phyloP scores from a whole-genome alignment of 768 basidiomycete species.

The Pholiota molesta region DNA sequence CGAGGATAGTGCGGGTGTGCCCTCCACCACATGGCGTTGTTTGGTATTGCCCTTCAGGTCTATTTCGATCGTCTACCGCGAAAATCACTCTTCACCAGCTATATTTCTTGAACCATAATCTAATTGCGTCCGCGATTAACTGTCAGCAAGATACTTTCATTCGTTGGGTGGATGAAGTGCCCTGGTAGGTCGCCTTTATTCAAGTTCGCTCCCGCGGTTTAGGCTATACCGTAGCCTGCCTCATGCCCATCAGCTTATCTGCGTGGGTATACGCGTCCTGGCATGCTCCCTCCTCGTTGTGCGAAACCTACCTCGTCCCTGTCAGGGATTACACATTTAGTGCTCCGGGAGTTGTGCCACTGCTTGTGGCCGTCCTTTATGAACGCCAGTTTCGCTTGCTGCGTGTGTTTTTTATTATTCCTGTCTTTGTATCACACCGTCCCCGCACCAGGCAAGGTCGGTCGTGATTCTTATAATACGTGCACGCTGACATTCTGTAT shows the following conservation, averaged over 20 bases:
- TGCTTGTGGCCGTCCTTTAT: not conserved
- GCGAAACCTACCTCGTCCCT: constrained; percentile 1
- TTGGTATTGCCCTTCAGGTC: not conserved
- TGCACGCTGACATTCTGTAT: not conserved
- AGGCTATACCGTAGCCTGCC: not conserved
- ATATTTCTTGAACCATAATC: not conserved
- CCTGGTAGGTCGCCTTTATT: not conserved
- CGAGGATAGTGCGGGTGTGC: not conserved
- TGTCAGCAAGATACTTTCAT: constrained; percentile 1
- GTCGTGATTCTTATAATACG: not conserved
- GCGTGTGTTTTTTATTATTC: not conserved
- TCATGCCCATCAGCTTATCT: constrained; percentile 6
- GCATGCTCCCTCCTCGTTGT: not conserved
- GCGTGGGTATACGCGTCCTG: constrained; percentile 1
- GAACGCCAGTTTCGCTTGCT: not conserved
- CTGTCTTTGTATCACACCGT: not conserved
- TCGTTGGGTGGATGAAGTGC: not conserved
- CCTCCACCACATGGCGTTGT: not conserved
- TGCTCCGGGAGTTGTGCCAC: not conserved
- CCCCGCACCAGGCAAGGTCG: not conserved
- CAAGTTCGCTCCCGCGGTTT: not conserved
- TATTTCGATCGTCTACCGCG: not conserved
- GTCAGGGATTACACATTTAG: not conserved
- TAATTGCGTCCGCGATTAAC: not conserved
- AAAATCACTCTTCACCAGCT: not conserved